Evolutionary conservation across 169 alveolate genomes (phyloP).

Genomic region (Plasmodium berghei): DNA sequence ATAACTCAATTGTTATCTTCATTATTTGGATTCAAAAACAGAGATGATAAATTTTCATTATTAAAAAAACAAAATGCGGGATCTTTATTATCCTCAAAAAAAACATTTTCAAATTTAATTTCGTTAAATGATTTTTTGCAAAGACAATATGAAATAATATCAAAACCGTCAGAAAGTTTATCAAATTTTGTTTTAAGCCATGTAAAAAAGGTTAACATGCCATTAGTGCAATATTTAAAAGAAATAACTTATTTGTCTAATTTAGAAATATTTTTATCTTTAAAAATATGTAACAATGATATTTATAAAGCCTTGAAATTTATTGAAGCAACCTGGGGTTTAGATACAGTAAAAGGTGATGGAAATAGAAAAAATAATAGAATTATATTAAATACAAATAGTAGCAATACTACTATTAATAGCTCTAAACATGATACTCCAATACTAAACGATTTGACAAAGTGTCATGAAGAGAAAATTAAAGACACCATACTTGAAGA

Average conservation of each 20-base stretch:
- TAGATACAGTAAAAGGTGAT: conserved; percentile 29
- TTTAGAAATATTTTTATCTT: conserved; percentile 39
- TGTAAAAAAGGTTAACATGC: conserved; percentile 23
- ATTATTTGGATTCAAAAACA: conserved; percentile 66
- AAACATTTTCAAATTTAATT: conserved; percentile 33
- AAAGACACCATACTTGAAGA: too few relatives aligned
- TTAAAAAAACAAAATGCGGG: conserved; percentile 45
- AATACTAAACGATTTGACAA: too few relatives aligned
- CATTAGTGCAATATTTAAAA: conserved; percentile 48
- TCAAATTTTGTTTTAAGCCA: conserved; percentile 45
- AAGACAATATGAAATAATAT: conserved; percentile 64
- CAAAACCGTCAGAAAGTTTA: conserved; percentile 54
- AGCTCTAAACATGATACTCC: too few relatives aligned
- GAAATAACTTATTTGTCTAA: conserved; percentile 50
- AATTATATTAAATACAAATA: conserved; percentile 4
- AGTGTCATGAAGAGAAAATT: too few relatives aligned
- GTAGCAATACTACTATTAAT: too few relatives aligned
- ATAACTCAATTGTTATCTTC: conserved; percentile 69
- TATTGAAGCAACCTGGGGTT: conserved; percentile 57
- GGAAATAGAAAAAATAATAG: neutral
- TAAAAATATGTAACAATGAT: conserved; percentile 65
- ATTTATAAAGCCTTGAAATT: conserved; percentile 32
- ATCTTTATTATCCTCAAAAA: conserved; percentile 39
- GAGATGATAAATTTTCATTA: conserved; percentile 67
- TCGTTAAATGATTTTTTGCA: conserved; percentile 65